Base-by-base conservation (phyloP, 2,329 filamentous ascomycete species). In the Penicillium sumatraense region DNA sequence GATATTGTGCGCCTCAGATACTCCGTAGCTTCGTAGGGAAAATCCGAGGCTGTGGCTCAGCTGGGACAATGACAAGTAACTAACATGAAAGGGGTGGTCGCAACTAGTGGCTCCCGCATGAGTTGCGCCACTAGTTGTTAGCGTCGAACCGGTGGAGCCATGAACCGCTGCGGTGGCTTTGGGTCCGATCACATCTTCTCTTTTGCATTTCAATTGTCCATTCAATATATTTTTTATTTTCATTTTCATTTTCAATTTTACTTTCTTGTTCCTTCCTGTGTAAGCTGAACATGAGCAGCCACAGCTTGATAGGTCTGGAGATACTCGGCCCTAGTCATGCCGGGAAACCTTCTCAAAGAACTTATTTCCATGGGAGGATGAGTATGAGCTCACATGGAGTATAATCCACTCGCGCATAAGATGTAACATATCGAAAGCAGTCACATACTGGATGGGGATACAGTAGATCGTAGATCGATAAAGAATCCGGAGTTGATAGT, bases 1-100 rank as follows among this genome's bases (percentile, higher is more conserved):
- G 35, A 5, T 21, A 20, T 5, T 26, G 11, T 21, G 38, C 21
- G 38, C 41, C 24, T 31, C 16, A 44, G 11, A 5, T 31, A 31
- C 29, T 31, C 16, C 10, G 18, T 16, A 20, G 24, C 14, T 29
- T 26, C 8, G 38, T 23, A 27, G 45, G 21, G 31, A 23, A 44
- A 59, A 58, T 58, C 59, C 53, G 41, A 58, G 56, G 46, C 35
- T 61, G 62, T 64, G 62, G 62, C 59, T 64, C 54, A 63, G 59
- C 44, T 51, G 51, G 54, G n/a, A n/a, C n/a, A n/a, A n/a, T n/a
- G n/a, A n/a, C n/a, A n/a, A 36, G 10, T 14, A n/a, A 42, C 20
- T 13, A 50, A 49, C 14, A 46, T 33, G 40, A 21, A 45, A 51
- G 41, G 26, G 42, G 40, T 29, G 5, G 18, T 7, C 16, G 36